These are phyloP conservation scores for Aspergillus quadrilineatus DNA, from an alignment of 2,329 filamentous ascomycete species.

Conservation along the genomic window DNA sequence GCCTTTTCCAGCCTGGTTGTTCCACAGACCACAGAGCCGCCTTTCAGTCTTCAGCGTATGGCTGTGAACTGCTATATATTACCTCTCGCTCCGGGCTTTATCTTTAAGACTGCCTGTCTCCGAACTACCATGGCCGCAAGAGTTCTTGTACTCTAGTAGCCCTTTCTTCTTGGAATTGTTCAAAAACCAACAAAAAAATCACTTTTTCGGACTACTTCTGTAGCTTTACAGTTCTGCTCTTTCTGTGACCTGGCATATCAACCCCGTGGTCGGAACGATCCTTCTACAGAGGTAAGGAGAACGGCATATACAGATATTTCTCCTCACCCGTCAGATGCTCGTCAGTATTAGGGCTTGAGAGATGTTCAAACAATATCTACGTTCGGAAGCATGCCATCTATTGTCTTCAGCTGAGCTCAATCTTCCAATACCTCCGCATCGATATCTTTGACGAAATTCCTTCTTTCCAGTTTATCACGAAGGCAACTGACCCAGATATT, in stretches of 20 bases:
- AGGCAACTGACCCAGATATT: constrained; percentile 4
- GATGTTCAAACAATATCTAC: constrained; percentile 19
- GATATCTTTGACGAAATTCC: constrained; percentile 1
- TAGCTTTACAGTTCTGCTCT: neutral
- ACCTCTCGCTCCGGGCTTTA: neutral
- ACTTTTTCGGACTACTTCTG: neutral
- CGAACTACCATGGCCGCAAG: constrained; percentile 2
- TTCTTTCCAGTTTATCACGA: neutral
- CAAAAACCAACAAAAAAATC: neutral
- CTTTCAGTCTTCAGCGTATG: neutral
- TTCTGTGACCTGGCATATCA: neutral
- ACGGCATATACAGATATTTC: neutral
- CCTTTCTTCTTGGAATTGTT: neutral
- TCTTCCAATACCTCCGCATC: constrained; percentile 16
- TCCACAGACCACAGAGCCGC: neutral
- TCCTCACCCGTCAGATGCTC: neutral
- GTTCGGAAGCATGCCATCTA: constrained; percentile 23
- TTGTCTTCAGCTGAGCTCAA: constrained; percentile 16
- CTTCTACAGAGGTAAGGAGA: neutral
- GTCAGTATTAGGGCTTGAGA: constrained; percentile 5
- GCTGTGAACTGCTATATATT: neutral
- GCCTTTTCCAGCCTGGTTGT: neutral
- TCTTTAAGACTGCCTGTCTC: neutral
- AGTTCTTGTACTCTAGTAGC: constrained; percentile 2
- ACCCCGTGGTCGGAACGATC: neutral